A percentile compares a stretch with the other conserved stretches of the same genome.
Evolutionary conservation across 2,329 filamentous ascomycete species (phyloP).

Genomic region (Sarocladium brachiariae): DNA sequence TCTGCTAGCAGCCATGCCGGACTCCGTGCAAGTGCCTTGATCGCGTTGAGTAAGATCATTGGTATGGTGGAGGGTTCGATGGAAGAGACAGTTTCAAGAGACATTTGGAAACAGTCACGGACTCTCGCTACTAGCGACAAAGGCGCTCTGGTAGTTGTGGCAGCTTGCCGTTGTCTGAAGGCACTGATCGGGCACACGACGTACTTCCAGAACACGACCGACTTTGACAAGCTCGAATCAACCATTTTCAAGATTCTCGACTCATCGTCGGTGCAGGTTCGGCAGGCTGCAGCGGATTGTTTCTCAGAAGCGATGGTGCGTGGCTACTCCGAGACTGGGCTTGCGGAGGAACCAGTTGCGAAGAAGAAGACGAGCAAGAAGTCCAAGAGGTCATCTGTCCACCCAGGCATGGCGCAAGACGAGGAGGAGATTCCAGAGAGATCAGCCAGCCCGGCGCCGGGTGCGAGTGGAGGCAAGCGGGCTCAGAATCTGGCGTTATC

Average conservation of each 20-base stretch:
- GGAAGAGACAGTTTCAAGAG: slow-evolving; percentile 79
- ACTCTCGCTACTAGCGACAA: slow-evolving; percentile 74
- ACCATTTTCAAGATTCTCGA: slow-evolving; percentile 84
- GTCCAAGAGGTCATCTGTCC: slow-evolving; percentile 52
- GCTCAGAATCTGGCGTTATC: slow-evolving; percentile 66
- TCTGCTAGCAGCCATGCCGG: slow-evolving; percentile 72
- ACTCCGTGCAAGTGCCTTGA: slow-evolving; percentile 70
- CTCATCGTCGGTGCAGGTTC: slow-evolving; percentile 63
- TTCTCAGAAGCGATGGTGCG: slow-evolving; percentile 79
- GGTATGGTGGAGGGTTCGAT: slow-evolving; percentile 68
- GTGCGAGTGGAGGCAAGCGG: slow-evolving; percentile 52
- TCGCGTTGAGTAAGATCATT: slow-evolving; percentile 67
- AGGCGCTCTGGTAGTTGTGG: slow-evolving; percentile 69
- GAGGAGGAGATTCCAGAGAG: slow-evolving; percentile 65
- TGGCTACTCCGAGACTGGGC: slow-evolving; percentile 52
- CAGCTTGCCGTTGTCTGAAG: slow-evolving; percentile 73
- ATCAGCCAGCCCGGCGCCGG: slow-evolving; percentile 65
- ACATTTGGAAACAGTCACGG: slow-evolving; percentile 88
- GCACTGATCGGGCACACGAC: slow-evolving; percentile 63
- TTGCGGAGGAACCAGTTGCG: slow-evolving; percentile 37
- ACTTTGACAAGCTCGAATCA: slow-evolving; percentile 83
- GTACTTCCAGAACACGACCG: slow-evolving; percentile 81
- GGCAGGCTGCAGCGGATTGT: slow-evolving; percentile 81
- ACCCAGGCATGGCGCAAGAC: slow-evolving; percentile 53
- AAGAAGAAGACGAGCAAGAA: slow-evolving; percentile 67